These are phyloP conservation scores for Colletotrichum acutatum DNA, from an alignment of 2,329 filamentous ascomycete genomes.

Conservation along the genomic window DNA sequence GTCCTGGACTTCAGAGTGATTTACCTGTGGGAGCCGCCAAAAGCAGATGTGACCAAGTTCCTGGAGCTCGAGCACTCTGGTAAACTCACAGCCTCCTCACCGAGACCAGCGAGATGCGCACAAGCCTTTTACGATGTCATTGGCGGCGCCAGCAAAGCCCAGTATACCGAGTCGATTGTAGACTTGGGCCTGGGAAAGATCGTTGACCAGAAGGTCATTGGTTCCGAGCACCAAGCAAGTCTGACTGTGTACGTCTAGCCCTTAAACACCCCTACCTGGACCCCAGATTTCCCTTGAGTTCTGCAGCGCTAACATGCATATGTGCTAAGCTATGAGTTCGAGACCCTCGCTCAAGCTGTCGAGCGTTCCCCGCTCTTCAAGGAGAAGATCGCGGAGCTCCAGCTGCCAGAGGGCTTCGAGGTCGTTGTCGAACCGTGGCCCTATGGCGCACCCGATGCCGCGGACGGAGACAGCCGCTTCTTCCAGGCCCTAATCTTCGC, in stretches of 20 bases:
- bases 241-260: conserved; percentile 42
- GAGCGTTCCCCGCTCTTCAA: conserved; percentile 44
- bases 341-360: conserved; percentile 45
- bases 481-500: conserved; percentile 50
- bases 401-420: conserved; percentile 45
- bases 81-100: conserved; percentile 38
- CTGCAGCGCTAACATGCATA: background rate
- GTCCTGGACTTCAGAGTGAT: conserved; percentile 55
- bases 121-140: conserved; percentile 50
- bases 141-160: conserved; percentile 37
- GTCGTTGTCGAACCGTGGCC: conserved; percentile 58
- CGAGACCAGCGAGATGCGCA: conserved; percentile 48
- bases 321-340: conserved; percentile 45
- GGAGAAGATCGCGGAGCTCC: conserved; percentile 43
- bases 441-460: conserved; percentile 43
- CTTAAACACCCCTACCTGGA: background rate
- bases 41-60: conserved; percentile 52
- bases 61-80: conserved; percentile 53
- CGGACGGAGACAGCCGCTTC: conserved; percentile 43
- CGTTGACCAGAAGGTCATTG: conserved; percentile 41
- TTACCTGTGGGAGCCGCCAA: conserved; percentile 57
- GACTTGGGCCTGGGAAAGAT: conserved; percentile 43
- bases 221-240: conserved; percentile 43
- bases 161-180: conserved; percentile 50
- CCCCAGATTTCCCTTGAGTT: background rate